These are phyloP conservation scores for Nephelium lappaceum DNA, from an alignment of 345 rosid species.

Conservation along the genomic window DNA sequence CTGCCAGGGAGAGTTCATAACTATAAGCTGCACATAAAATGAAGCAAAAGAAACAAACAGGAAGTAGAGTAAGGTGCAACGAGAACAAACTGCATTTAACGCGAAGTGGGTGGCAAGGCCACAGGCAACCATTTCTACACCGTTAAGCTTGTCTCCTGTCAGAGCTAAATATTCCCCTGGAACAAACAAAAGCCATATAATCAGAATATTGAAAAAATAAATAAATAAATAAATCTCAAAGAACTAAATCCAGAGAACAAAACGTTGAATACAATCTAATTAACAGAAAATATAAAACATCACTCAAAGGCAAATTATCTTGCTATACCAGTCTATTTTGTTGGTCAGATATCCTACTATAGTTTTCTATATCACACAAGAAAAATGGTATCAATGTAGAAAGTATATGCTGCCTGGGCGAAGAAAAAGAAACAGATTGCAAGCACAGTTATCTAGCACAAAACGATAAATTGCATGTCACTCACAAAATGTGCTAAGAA, in stretches of 20 bases:
- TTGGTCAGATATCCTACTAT: neutral
- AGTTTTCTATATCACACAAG: neutral
- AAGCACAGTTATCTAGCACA: neutral
- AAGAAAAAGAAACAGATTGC: neutral
- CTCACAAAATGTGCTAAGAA: neutral
- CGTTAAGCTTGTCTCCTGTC: constrained; percentile 87
- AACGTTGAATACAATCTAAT: neutral
- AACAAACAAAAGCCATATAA: constrained; percentile 11
- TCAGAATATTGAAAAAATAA: neutral
- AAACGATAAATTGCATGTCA: neutral
- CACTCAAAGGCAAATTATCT: neutral
- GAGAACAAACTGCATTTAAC: constrained; percentile 60
- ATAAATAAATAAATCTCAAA: neutral
- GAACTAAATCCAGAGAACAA: neutral
- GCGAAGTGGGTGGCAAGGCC: constrained; percentile 92
- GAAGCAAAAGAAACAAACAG: constrained; percentile 18
- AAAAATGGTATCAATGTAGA: neutral
- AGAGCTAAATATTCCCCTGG: constrained; percentile 91
- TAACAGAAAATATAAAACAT: neutral
- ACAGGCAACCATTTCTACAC: constrained; percentile 89
- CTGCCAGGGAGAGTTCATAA: constrained; percentile 41
- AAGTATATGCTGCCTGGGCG: neutral
- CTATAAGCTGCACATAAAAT: constrained; percentile 12
- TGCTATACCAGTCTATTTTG: neutral
- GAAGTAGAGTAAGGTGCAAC: constrained; percentile 8